Base-by-base conservation (phyloP, 2,329 filamentous ascomycete species). In the Alternaria brassicae region DNA sequence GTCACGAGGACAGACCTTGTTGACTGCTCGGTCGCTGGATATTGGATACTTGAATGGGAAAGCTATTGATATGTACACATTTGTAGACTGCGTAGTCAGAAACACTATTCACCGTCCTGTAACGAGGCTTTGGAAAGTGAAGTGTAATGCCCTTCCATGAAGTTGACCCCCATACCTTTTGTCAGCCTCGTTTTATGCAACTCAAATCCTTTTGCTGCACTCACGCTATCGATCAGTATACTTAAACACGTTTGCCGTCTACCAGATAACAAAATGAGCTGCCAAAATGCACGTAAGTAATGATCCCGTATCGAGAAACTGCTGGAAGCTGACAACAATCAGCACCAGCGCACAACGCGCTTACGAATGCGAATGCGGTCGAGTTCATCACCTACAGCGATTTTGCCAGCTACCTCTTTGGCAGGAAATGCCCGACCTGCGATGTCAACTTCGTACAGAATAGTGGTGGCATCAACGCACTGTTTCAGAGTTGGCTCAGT, bases 401-500 rank as follows among this genome's bases (percentile, higher is more conserved):
- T n/a, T 58, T 61, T 23, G 47, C 23, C 21, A 36, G 25, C 9
- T 61, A 61, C 30, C 32, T 54, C 12, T 15, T 30, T 3, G 32
- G 13, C 2, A 49, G 45, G 19, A 58, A 50, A 17, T 58, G 58
- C 25, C 45, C 44, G 1, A 27, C 3, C 0, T 61, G 58, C 54
- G 52, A 30, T 13, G 40, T 10, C 4, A 8, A 5, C 9, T 55
- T 54, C 36, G 42, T 58, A 10, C 27, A 41, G 7, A 34, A 25
- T 7, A 34, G 27, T 23, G 40, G 50, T 5, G 60, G 52, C 19
- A 17, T 63, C 0, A 34, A 56, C 9, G 32, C 23, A 3, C 10
- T 66, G 19, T 66, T 63, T 54, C 49, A 55, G 21, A 50, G 42
- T n/a, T 67, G 65, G 62, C 40, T 62, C 3, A 44, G 54, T 34